Percentiles rank a stretch among this genome's conserved stretches.
These are phyloP conservation scores for Calonectria hawksworthii DNA, from an alignment of 2,329 filamentous ascomycete species.

Conservation along the genomic window DNA sequence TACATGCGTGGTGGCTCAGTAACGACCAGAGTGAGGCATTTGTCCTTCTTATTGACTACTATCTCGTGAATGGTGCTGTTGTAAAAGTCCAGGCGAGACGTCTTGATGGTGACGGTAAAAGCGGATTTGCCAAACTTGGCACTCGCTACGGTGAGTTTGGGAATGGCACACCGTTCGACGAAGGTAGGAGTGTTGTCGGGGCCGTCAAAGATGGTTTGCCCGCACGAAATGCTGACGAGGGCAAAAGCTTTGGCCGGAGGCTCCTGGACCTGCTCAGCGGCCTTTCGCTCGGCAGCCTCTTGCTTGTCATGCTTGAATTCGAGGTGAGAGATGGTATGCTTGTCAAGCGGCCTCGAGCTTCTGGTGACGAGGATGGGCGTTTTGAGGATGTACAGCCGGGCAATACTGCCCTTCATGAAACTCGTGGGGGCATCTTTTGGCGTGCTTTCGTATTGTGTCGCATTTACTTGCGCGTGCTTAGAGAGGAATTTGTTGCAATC, in stretches of 20 bases:
- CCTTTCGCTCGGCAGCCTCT: background rate
- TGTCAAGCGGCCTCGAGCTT: conserved; percentile 52
- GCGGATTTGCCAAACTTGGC: conserved; percentile 59
- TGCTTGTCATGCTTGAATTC: conserved; percentile 45
- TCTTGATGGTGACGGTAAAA: conserved; percentile 56
- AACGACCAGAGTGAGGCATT: conserved; percentile 65
- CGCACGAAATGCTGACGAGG: conserved; percentile 55
- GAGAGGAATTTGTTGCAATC: conserved; percentile 61
- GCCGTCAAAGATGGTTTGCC: conserved; percentile 60
- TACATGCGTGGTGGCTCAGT: conserved; percentile 66
- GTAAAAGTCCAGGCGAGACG: conserved; percentile 64
- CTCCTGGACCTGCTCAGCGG: conserved; percentile 25
- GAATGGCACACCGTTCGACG: conserved; percentile 53
- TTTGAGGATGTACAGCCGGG: conserved; percentile 50
- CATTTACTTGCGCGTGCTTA: conserved; percentile 48
- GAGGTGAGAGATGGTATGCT: conserved; percentile 45
- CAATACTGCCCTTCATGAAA: conserved; percentile 25
- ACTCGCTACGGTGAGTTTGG: conserved; percentile 41
- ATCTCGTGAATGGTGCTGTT: conserved; percentile 63
- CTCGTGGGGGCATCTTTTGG: background rate
- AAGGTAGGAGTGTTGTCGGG: conserved; percentile 55
- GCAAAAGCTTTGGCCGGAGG: conserved; percentile 38
- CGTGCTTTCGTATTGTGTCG: background rate
- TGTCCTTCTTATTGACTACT: conserved; percentile 52
- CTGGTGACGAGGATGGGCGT: conserved; percentile 45